Evolutionary conservation across 2,329 filamentous ascomycete genomes (phyloP).

Genomic region (Diaporthe batatas): DNA sequence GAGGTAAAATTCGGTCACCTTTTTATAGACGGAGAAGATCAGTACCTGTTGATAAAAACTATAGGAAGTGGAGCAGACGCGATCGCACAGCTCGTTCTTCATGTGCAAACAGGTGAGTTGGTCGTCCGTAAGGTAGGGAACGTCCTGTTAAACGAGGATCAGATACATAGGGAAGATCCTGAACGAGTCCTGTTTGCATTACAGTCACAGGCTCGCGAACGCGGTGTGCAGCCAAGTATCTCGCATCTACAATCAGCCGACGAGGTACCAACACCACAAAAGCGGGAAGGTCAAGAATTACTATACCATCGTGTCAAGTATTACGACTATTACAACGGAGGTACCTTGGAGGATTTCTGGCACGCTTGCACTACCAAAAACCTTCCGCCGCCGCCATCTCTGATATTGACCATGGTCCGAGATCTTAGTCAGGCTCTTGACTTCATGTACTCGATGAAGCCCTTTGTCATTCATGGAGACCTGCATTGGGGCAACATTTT

Average conservation of each 20-base stretch:
- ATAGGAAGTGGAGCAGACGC: neutral
- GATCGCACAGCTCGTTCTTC: neutral
- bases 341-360: neutral
- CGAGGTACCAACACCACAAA: neutral
- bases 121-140: neutral
- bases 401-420: neutral
- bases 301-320: slow-evolving; percentile 8
- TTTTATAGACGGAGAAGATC: neutral
- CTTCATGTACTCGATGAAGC: slow-evolving; percentile 1
- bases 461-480: neutral
- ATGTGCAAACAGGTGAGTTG: neutral
- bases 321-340: neutral
- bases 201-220: neutral
- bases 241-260: neutral
- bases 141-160: neutral
- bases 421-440: neutral
- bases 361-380: neutral
- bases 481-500: neutral
- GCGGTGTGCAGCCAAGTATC: neutral
- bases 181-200: neutral
- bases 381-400: neutral
- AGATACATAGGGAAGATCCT: neutral
- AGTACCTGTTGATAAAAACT: neutral
- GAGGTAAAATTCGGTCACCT: neutral
- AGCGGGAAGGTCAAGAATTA: neutral